Evolutionary conservation across 2,329 filamentous ascomycete genomes (phyloP), one percentile per base, ranked within the genome.

Genomic region (Pestalotiopsis sp.): DNA sequence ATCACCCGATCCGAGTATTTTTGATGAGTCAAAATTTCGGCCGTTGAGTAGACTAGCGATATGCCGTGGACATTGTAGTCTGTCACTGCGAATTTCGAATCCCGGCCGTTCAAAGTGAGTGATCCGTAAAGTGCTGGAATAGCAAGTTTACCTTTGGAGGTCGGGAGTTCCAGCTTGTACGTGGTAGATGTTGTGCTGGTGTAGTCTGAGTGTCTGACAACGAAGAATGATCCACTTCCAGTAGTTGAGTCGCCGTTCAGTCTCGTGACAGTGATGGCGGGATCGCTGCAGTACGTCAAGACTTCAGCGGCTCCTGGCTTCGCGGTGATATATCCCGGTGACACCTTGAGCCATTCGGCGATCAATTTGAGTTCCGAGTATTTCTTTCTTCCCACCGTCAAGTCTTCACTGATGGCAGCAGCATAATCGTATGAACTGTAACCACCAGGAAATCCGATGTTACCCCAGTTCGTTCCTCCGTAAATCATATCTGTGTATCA

Each of bases 401-500:
- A 86, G 55, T 92, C 89, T 75, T 96, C 93, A 1, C 86, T 85
- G 65, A 95, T 93, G 9, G 85, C 82, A 5, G 84, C 81, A 11
- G 82, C 85, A 64, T 88, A 88, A 69, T 88, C 86, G 63, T 88
- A 87, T 0, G 85, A 87, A 0, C 87, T 90, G 69, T 90, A 90
- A 2, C 86, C 89, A 11, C 89, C 90, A 11, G 90, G 85, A 72
- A 93, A 88, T 0, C 92, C 91, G 3, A 93, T 79, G 70, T 94
- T 95, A 0, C 93, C 93, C 93, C 93, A 95, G 76, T 95, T 96
- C 0, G 93, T 95, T 5, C 93, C 93, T 14, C 93, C 93, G 72
- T 86, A 93, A 1, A 87, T 90, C 87, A 87, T 23, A 17, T 64
- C 36, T 64, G n/a, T 4, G 1, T 17, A 4, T 64, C 3, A 13